These are phyloP conservation scores for Pseudovirgaria hyperparasitica DNA, from an alignment of 2,329 filamentous ascomycete genomes.

Conservation along the genomic window DNA sequence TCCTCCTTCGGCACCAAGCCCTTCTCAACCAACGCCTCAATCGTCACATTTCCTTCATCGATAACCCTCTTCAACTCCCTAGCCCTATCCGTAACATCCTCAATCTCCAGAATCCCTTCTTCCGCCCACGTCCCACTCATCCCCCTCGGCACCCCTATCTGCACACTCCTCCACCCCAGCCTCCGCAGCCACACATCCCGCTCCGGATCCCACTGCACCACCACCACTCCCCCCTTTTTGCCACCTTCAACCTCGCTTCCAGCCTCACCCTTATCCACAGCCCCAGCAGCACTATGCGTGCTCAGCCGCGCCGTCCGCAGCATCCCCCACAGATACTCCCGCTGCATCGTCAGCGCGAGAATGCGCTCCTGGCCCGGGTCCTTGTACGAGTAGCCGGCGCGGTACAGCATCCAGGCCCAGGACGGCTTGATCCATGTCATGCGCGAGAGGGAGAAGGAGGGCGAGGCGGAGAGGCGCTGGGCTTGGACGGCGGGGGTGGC, in stretches of 20 bases:
- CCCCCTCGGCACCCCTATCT: constrained; percentile 44
- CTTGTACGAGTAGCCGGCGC: constrained; percentile 47
- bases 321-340: constrained; percentile 36
- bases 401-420: constrained; percentile 54
- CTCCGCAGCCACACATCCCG: constrained; percentile 32
- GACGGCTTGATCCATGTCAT: constrained; percentile 57
- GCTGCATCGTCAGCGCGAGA: constrained; percentile 44
- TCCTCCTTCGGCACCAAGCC: constrained; percentile 34
- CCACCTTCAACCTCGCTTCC: constrained; percentile 7
- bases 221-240: constrained; percentile 24
- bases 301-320: constrained; percentile 24
- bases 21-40: constrained; percentile 23
- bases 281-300: constrained; percentile 6
- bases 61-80: constrained; percentile 34
- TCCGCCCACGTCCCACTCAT: constrained; percentile 35
- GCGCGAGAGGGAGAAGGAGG: constrained; percentile 38
- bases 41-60: constrained; percentile 21
- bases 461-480: constrained; percentile 41
- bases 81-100: constrained; percentile 46
- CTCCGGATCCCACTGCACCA: constrained; percentile 55
- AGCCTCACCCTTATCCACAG: constrained; percentile 1
- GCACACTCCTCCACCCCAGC: constrained; percentile 43
- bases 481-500: constrained; percentile 37
- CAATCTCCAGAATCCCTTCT: constrained; percentile 41
- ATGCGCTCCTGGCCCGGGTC: constrained; percentile 42